Percentiles rank a stretch among this genome's conserved stretches.
Evolutionary conservation across 192 early-diverging fungal genomes (phyloP).

Genomic region (Backusella australiensis): DNA sequence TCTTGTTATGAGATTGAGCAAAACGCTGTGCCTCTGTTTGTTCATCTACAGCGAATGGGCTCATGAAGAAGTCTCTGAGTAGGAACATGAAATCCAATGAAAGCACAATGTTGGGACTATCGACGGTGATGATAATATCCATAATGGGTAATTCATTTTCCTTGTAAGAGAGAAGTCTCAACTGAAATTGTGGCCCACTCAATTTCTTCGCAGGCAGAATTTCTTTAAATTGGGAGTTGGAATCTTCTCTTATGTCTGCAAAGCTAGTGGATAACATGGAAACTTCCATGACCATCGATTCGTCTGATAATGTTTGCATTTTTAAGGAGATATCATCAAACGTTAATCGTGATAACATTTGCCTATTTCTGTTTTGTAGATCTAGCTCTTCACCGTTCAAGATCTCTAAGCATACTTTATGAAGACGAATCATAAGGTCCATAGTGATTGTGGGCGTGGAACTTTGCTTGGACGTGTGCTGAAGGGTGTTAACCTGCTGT

Average conservation of each 20-base stretch:
- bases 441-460: neutral
- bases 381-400: constrained; percentile 43
- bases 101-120: constrained; percentile 67
- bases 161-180: constrained; percentile 22
- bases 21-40: constrained; percentile 27
- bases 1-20: constrained; percentile 18
- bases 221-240: constrained; percentile 64
- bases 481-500: neutral
- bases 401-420: constrained; percentile 67
- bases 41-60: constrained; percentile 39
- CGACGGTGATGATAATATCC: constrained; percentile 58
- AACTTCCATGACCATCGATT: constrained; percentile 58
- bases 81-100: constrained; percentile 73
- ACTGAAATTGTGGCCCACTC: constrained; percentile 52
- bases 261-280: constrained; percentile 58
- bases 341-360: constrained; percentile 19
- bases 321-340: constrained; percentile 40
- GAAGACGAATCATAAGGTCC: constrained; percentile 56
- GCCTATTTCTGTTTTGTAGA: neutral
- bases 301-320: constrained; percentile 44
- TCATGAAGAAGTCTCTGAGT: constrained; percentile 66
- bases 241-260: constrained; percentile 61
- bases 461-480: neutral
- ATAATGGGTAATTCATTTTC: constrained; percentile 41
- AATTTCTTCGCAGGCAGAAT: constrained; percentile 51